Base-by-base conservation (phyloP, 2,329 filamentous ascomycete species). In the Seiridium unicorne region DNA sequence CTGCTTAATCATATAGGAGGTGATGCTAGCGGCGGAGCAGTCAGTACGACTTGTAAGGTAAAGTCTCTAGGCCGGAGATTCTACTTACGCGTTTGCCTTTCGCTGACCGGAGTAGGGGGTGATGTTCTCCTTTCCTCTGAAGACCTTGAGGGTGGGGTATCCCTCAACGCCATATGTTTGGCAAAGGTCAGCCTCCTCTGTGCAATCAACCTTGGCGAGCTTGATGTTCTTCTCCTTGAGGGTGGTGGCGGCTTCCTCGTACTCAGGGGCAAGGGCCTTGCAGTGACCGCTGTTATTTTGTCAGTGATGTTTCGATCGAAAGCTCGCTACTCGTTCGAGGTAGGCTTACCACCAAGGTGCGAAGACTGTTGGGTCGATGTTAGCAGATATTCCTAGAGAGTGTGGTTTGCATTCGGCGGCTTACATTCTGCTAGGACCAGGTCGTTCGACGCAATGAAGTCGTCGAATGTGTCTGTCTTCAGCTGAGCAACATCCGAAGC, bases 101-200 rank as follows among this genome's bases (percentile, higher is more conserved):
- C 95, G 88, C 78, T 92, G 89, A 73, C 95, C 95, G 70, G 84
- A 83, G 81, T 99, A 99, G 65, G 93, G 89, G 66, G 86, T 83
- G 74, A 92, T 79, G 75, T 90, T 92, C 9, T 97, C 92, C 48
- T 81, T 78, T 69, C 95, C 94, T 71, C 94, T 92, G 93, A 99
- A 99, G 80, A 99, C 87, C 89, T 98, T 99, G 74, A 99, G 87
- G 67, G 95, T 99, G 64, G 95, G 95, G 85, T 99, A 99, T 66
- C 95, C 95, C 84, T 98, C 93, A 48, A 99, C 93, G 64, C 92
- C 93, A 72, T 91, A 91, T 69, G 86, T 82, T 78, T 93, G 86
- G 87, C 95, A 99, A 68, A 99, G 89, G 40, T 96, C 92, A 64
- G 88, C 81, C 84, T 99, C 92, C 76, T 91, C 93, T 73, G 94